phyloP scores from a whole-genome alignment of 768 basidiomycete species.

The Zangia roseola region DNA sequence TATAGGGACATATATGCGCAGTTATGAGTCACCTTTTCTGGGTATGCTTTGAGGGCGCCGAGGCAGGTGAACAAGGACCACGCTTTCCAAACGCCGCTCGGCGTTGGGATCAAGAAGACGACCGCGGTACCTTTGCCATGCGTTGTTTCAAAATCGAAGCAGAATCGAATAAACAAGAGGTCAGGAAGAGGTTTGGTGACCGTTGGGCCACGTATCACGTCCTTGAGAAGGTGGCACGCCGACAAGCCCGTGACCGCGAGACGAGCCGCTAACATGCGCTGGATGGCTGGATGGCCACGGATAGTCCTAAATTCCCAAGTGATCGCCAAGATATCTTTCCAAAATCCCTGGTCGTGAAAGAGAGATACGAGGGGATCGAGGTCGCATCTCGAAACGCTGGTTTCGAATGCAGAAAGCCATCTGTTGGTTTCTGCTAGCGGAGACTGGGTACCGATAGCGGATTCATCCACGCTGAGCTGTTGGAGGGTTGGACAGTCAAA shows the following conservation, averaged over 20 bases:
- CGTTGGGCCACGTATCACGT: constrained; percentile 23
- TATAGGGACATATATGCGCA: neutral
- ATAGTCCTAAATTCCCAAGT: constrained; percentile 58
- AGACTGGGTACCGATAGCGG: constrained; percentile 8
- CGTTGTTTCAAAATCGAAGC: constrained; percentile 54
- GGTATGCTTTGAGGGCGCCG: constrained; percentile 50
- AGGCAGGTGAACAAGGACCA: constrained; percentile 60
- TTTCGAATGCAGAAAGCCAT: constrained; percentile 23
- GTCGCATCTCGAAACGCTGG: constrained; percentile 2
- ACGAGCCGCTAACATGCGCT: constrained; percentile 36
- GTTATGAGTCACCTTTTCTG: constrained; percentile 37
- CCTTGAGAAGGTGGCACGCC: constrained; percentile 18
- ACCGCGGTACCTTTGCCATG: constrained; percentile 53
- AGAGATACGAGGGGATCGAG: constrained; percentile 1
- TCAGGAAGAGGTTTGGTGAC: constrained; percentile 47
- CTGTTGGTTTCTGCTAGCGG: constrained; percentile 5
- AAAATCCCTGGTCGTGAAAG: constrained; percentile 34
- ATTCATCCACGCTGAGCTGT: constrained; percentile 15
- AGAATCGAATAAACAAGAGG: constrained; percentile 53
- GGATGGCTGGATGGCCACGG: constrained; percentile 36
- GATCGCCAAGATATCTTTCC: constrained; percentile 52
- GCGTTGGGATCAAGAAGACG: constrained; percentile 45
- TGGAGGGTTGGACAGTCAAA: constrained; percentile 24
- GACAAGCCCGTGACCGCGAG: constrained; percentile 25
- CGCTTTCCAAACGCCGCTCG: constrained; percentile 52